Percentiles rank a stretch among this genome's conserved stretches.
phyloP scores from a whole-genome alignment of 495 filamentous ascomycete species.

The Neurospora sp. region DNA sequence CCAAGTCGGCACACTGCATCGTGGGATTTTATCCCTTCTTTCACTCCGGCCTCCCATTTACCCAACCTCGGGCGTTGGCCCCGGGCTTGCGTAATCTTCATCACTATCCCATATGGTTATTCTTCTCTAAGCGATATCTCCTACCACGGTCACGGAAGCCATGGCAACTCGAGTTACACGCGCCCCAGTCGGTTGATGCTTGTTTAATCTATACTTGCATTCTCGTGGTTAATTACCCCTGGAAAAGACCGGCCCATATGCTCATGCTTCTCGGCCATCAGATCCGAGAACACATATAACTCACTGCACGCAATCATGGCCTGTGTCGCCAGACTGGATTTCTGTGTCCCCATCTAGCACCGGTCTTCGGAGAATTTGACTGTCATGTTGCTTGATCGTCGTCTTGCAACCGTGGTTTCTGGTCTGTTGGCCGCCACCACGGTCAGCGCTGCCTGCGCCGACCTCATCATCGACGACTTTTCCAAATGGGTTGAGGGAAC shows the following conservation, averaged over 20 bases:
- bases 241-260: background rate
- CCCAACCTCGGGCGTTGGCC: constrained; percentile 4
- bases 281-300: background rate
- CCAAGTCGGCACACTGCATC: constrained; percentile 6
- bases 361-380: constrained; percentile 1
- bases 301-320: constrained; percentile 1
- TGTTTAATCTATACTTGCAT: constrained; percentile 8
- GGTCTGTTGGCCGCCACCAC: constrained; percentile 14
- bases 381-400: constrained; percentile 15
- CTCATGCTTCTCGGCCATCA: background rate
- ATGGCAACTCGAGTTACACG: background rate
- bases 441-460: constrained; percentile 33
- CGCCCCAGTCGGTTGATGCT: constrained; percentile 4
- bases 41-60: constrained; percentile 18
- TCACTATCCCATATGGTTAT: constrained; percentile 14
- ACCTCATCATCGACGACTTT: constrained; percentile 50
- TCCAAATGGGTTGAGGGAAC: constrained; percentile 38
- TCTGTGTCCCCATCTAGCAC: background rate
- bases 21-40: constrained; percentile 22
- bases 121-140: constrained; percentile 1
- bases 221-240: constrained; percentile 1
- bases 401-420: constrained; percentile 17
- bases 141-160: background rate
- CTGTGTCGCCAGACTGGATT: background rate
- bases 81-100: constrained; percentile 21